Conservation (phyloP, 2,329 filamentous ascomycete genomes). For the Lachnum nothofagi region DNA sequence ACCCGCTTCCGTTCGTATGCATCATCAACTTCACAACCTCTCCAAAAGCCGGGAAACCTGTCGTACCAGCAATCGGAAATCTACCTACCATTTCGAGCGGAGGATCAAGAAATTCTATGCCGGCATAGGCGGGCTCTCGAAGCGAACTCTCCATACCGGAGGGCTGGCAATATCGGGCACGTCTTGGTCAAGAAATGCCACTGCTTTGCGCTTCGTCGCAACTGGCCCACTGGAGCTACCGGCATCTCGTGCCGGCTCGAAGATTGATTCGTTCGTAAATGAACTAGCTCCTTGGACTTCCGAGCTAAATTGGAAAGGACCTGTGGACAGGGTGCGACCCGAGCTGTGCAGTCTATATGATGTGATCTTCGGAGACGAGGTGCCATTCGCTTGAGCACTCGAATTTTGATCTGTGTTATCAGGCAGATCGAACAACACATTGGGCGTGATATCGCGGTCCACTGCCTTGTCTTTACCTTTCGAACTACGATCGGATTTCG, state of each 20-base stretch:
- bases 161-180: not conserved
- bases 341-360: too few relatives aligned
- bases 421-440: not conserved
- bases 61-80: too few relatives aligned
- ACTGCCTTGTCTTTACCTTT: not conserved
- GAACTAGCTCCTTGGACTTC: not conserved
- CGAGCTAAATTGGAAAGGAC: too few relatives aligned
- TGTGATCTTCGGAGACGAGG: too few relatives aligned
- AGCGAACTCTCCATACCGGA: not conserved
- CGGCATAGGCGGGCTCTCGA: not conserved
- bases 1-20: too few relatives aligned
- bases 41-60: too few relatives aligned
- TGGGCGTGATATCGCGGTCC: not conserved
- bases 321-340: too few relatives aligned
- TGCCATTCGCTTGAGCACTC: too few relatives aligned
- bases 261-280: too few relatives aligned
- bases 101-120: not conserved
- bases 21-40: too few relatives aligned
- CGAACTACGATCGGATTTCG: slow-evolving; percentile 1
- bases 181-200: not conserved
- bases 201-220: not conserved
- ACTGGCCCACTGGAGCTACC: not conserved
- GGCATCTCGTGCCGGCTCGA: too few relatives aligned
- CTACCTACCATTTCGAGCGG: too few relatives aligned
- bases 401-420: not conserved